Base-by-base conservation (phyloP, 2,329 filamentous ascomycete genomes). In the Nectriaceae sp. region DNA sequence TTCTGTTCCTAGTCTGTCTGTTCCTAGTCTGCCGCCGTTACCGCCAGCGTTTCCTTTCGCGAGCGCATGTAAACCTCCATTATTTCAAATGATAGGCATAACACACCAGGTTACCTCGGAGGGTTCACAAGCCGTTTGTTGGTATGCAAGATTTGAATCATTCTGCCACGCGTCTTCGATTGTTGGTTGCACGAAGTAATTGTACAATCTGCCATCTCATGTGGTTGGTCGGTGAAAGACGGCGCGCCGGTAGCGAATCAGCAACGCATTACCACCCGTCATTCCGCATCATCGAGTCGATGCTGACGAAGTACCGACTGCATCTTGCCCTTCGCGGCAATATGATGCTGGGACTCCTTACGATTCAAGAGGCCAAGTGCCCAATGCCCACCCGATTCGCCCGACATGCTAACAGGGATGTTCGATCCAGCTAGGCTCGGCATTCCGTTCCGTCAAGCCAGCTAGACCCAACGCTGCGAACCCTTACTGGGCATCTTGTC, bases 381-480 rank as follows among this genome's bases (percentile, higher is more conserved):
- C 15, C 15, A 31, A 31, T 31, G 26, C 26, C 26, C 26, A 31
- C 26, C 15, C 15, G 10, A 31, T 10, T 8, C 8, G 26, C 26
- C 26, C 10, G 15, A 31, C 8, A 31, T 31, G 26, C n/a, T n/a
- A 29, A 19, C 42, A 43, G 42, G 39, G 40, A 19, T 24, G 38
- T 42, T 42, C 29, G 39, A 45, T 46, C 36, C 42, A 42, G 29
- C 44, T 22, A 16, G 45, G 53, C 46, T 55, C 56, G 59, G 59
- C 48, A 61, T 51, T 57, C 22, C 47, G 40, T 46, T 59, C 49
- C 46, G 59, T 46, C 55, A 51, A 52, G 42, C 54, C 47, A 61
- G 44, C 49, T 39, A 42, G 40, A 40, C 45, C 38, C 37, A 38
- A 40, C 42, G 22, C 45, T 44, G 35, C 24, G 36, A 52, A 21